Evolutionary conservation across 2,329 filamentous ascomycete genomes (phyloP).

Genomic region (Drechslerella dactyloides): DNA sequence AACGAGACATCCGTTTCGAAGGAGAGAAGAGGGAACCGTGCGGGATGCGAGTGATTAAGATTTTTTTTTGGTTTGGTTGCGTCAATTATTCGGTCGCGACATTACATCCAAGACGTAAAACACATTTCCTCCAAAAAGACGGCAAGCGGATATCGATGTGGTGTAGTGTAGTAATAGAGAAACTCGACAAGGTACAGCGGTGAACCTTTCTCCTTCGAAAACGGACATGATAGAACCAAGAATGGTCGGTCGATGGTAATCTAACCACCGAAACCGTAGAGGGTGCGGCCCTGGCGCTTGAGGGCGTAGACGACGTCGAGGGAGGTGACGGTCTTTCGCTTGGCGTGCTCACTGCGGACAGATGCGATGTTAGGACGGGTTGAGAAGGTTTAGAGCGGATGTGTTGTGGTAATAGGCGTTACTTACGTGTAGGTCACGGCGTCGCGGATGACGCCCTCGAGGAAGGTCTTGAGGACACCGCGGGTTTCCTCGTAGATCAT

Average conservation of each 20-base stretch:
- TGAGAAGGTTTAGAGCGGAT: neutral
- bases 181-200: slow-evolving; percentile 29
- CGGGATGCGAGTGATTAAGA: neutral
- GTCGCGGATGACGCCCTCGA: slow-evolving; percentile 77
- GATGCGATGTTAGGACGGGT: slow-evolving; percentile 6
- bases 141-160: slow-evolving; percentile 5
- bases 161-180: neutral
- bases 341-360: slow-evolving; percentile 68
- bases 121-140: slow-evolving; percentile 13
- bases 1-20: slow-evolving; percentile 1
- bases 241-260: slow-evolving; percentile 50
- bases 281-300: slow-evolving; percentile 75
- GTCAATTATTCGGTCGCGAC: slow-evolving; percentile 49
- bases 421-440: slow-evolving; percentile 72
- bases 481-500: slow-evolving; percentile 85
- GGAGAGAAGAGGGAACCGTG: slow-evolving; percentile 7
- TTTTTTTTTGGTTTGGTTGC: too few species aligned
- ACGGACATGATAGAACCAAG: slow-evolving; percentile 6
- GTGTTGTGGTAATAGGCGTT: neutral
- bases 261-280: slow-evolving; percentile 91
- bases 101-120: slow-evolving; percentile 38
- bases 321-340: slow-evolving; percentile 78
- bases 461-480: slow-evolving; percentile 78
- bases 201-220: slow-evolving; percentile 6
- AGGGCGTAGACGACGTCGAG: slow-evolving; percentile 72